These are phyloP conservation scores for Lentinus tigrinus DNA, from an alignment of 768 basidiomycete genomes.

Conservation along the genomic window DNA sequence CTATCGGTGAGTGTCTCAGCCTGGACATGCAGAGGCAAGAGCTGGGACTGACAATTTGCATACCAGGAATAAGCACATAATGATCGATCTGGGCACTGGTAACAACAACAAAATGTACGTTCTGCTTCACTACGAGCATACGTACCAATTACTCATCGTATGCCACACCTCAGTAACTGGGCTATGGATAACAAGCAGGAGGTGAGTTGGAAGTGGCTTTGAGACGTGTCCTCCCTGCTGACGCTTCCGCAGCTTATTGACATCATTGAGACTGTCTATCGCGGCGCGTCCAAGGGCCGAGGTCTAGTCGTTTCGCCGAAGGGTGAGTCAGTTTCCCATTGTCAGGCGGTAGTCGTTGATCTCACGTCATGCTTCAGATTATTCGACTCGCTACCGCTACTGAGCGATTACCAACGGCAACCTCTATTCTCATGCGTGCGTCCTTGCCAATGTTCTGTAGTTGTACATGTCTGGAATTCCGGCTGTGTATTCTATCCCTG, in stretches of 20 bases:
- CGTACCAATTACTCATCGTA: background rate
- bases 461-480: background rate
- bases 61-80: slow-evolving; percentile 94
- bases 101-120: slow-evolving; percentile 99
- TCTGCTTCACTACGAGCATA: background rate
- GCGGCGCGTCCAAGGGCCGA: slow-evolving; percentile 95
- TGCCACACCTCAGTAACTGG: slow-evolving; percentile 74
- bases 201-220: slow-evolving; percentile 41
- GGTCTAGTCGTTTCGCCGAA: slow-evolving; percentile 97
- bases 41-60: slow-evolving; percentile 2
- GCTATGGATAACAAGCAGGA: slow-evolving; percentile 99
- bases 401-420: slow-evolving; percentile 27
- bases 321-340: slow-evolving; percentile 48
- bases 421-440: background rate
- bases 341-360: background rate
- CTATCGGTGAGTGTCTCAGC: slow-evolving; percentile 63
- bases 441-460: slow-evolving; percentile 10
- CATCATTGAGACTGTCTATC: slow-evolving; percentile 96
- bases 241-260: slow-evolving; percentile 75
- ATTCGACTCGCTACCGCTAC: slow-evolving; percentile 81
- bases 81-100: slow-evolving; percentile 99
- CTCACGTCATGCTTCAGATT: slow-evolving; percentile 45
- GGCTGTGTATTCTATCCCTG: background rate
- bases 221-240: background rate
- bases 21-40: background rate